Base-by-base conservation (phyloP, 768 basidiomycete genomes). In the Coprinellus micaceus region DNA sequence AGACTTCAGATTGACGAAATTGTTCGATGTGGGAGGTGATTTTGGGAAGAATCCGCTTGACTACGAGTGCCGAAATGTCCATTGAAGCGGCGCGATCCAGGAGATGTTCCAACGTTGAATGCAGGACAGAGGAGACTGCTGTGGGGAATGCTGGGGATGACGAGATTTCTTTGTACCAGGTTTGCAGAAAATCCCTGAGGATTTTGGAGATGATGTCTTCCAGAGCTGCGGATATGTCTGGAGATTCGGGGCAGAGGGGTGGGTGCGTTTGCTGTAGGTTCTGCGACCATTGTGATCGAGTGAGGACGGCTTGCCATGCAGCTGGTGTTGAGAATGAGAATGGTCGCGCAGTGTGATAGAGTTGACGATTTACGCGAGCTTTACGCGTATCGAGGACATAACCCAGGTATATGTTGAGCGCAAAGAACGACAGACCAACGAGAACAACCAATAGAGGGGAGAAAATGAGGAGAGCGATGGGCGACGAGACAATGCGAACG, bases 301-400 rank as follows among this genome's bases (percentile, higher is more conserved):
- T 93, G 50, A 91, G 77, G 46, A 92, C 89, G 0, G 88, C 93
- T 65, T 94, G 91, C 94, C 94, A 97, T 29, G 94, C 94, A 55
- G 94, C 92, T 24, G 93, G 91, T 2, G 93, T 93, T 3, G 92
- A 91, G 75, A 97, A 96, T 2, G 83, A 81, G 47, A 94, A 78
- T 0, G 91, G 91, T 33, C 84, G 82, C 17, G 91, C 85, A 0
- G 86, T 83, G 55, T 74, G 71, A 10, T 71, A 69, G n/a, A 86
- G 73, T 41, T 70, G 70, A 40, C 76, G 73, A n/a, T 54, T 61
- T 11, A 60, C 56, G 1, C 60, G 61, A 26, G 71, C 64, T 24
- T 66, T 61, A 29, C 66, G 77, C 7, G 75, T 66, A 66, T 91
- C 89, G 57, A 90, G 74, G 50, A 74, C 65, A 69, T 83, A 77